Conservation (phyloP, 495 filamentous ascomycete genomes). For the Daldinia bambusicola region DNA sequence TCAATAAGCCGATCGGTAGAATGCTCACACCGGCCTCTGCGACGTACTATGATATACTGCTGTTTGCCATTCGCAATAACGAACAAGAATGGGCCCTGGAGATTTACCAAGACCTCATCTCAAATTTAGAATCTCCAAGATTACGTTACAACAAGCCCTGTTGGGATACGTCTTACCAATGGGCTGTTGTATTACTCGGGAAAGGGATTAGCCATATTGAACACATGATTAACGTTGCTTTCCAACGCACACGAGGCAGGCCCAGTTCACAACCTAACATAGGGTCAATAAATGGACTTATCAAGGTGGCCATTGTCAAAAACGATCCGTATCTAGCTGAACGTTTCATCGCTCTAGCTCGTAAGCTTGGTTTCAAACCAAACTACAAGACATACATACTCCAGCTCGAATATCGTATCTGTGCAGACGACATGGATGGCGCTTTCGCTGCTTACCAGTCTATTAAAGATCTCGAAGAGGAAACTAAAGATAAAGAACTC, state of each 20-base stretch:
- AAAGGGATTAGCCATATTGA: constrained; percentile 76
- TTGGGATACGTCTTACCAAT: constrained; percentile 79
- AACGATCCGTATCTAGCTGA: constrained; percentile 77
- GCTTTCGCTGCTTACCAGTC: constrained; percentile 71
- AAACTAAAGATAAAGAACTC: constrained; percentile 65
- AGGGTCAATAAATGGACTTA: constrained; percentile 76
- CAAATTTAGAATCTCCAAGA: constrained; percentile 48
- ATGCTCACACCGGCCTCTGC: constrained; percentile 53
- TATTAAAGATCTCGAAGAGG: constrained; percentile 62
- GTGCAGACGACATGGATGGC: constrained; percentile 72
- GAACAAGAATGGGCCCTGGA: constrained; percentile 70
- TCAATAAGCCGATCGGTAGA: constrained; percentile 64
- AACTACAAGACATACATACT: constrained; percentile 74
- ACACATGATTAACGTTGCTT: constrained; percentile 72
- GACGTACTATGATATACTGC: constrained; percentile 64
- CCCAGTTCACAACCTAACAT: constrained; percentile 65
- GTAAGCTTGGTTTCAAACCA: constrained; percentile 69
- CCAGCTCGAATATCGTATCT: constrained; percentile 78
- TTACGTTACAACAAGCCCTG: constrained; percentile 52
- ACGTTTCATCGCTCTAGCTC: constrained; percentile 72
- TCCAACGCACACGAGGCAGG: constrained; percentile 55
- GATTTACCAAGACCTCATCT: constrained; percentile 69
- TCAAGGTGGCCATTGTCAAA: constrained; percentile 76
- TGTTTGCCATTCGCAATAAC: constrained; percentile 59
- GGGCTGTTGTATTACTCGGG: constrained; percentile 74